Evolutionary conservation across 2,329 filamentous ascomycete species (phyloP), one percentile per base, ranked within the genome.

Genomic region (Fusarium brachygibbosum): DNA sequence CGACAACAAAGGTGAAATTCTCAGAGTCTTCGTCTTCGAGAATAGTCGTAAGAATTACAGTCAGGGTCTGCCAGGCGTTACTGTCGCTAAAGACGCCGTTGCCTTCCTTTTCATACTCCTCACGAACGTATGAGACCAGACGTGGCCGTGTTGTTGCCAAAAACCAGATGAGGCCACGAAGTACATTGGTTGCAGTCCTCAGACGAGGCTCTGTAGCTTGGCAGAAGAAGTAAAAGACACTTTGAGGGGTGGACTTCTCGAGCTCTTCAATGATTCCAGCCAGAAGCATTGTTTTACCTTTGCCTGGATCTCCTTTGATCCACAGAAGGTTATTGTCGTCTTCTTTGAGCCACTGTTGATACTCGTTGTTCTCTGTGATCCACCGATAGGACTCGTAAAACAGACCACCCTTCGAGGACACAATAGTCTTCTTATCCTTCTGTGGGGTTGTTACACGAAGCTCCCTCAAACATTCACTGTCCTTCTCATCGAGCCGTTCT

Each of bases 131-230:
- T 2, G 67, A 69, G 2, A 79, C 56, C 0, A 84, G 75, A 3
- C 61, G 66, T 23, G 72, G 73, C 2, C 28, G 28, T 81, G 67
- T 57, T 81, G 71, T 1, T 58, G 81, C 51, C 0, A 87, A 74
- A 13, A 80, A 34, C 40, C 78, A 83, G 0, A 85, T 75, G 0
- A 87, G 74, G 0, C 84, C 82, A 0, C 80, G 78, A 2, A 86
- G 66, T 0, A 84, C 78, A 2, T 81, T 75, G 0, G 69, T 76
- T 2, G 0, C 79, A 79, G 46, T 69, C 81, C 82, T 83, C 0
- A 23, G 0, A 0, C 41, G 83, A 41, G 1, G 70, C 58, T 1
- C 61, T 23, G 44, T 84, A 71, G 6, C 78, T 79, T 12, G 75
- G 74, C 66, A 86, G 78, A 67, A 80, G 86, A 72, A 85, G 82